Percentiles rank a stretch among this genome's conserved stretches.
These are phyloP conservation scores for Favolaschia claudopus DNA, from an alignment of 768 basidiomycete genomes.

Conservation along the genomic window DNA sequence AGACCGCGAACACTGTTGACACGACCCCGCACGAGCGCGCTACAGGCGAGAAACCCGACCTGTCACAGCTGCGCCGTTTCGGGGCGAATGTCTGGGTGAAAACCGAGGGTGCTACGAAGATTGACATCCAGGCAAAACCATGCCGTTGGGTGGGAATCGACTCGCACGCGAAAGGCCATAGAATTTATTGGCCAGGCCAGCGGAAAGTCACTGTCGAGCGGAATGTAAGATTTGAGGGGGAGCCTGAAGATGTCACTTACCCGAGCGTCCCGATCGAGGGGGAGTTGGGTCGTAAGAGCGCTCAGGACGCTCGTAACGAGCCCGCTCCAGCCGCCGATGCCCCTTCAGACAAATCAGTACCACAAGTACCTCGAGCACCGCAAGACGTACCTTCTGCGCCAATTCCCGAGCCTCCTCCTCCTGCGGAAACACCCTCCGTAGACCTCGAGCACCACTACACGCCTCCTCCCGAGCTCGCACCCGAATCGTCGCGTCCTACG, in stretches of 20 bases:
- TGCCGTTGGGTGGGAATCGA: conserved; percentile 25
- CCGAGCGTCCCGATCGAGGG: conserved; percentile 23
- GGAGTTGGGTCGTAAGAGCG: conserved; percentile 4
- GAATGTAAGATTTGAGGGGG: conserved; percentile 18
- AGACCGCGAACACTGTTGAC: conserved; percentile 7
- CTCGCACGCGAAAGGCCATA: conserved; percentile 18
- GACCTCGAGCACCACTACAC: background rate
- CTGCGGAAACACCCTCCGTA: background rate
- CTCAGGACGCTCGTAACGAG: background rate
- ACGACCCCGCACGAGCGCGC: conserved; percentile 6
- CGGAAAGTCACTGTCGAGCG: conserved; percentile 20
- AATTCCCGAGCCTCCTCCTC: no score
- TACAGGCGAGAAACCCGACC: background rate
- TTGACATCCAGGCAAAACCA: conserved; percentile 7
- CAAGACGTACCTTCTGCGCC: background rate
- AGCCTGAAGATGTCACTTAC: background rate
- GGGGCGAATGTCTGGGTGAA: conserved; percentile 9
- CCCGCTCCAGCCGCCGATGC: background rate
- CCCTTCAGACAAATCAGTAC: background rate
- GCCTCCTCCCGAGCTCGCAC: no score
- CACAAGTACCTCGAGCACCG: background rate
- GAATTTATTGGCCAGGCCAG: conserved; percentile 30
- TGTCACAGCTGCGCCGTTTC: background rate
- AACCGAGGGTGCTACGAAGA: conserved; percentile 5
- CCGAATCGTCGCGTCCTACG: background rate